Evolutionary conservation across 2,329 filamentous ascomycete genomes (phyloP).

Genomic region (Pezicula radicicola): DNA sequence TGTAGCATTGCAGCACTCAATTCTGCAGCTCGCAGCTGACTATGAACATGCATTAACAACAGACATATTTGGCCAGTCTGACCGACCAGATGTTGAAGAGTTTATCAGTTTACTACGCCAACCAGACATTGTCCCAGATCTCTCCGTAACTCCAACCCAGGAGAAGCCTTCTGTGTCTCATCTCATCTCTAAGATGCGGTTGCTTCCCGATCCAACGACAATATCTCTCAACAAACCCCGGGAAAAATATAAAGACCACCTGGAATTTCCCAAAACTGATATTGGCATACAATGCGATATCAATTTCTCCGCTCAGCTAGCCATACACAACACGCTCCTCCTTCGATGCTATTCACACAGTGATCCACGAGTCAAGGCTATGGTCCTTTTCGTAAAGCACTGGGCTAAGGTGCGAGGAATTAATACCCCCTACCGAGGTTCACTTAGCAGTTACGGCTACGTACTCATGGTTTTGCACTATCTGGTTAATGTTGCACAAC

Average conservation of each 20-base stretch:
- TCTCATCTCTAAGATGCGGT: conserved; percentile 23
- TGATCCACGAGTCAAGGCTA: conserved; percentile 71
- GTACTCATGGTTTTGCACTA: conserved; percentile 92
- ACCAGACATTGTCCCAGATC: conserved; percentile 22
- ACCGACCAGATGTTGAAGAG: conserved; percentile 35
- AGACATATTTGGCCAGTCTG: conserved; percentile 38
- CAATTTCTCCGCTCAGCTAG: conserved; percentile 84
- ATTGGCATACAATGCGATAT: conserved; percentile 88
- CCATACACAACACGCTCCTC: conserved; percentile 78
- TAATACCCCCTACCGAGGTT: conserved; percentile 83
- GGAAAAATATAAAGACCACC: conserved; percentile 52
- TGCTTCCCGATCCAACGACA: conserved; percentile 35
- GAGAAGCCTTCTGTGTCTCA: conserved; percentile 3
- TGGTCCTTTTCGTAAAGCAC: conserved; percentile 84
- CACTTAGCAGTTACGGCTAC: conserved; percentile 86
- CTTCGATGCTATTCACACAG: conserved; percentile 80
- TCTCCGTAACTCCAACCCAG: conserved; percentile 17
- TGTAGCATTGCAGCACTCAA: conserved; percentile 41
- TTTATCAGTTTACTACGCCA: conserved; percentile 50
- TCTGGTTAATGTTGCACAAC: conserved; percentile 75
- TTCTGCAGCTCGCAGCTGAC: conserved; percentile 52
- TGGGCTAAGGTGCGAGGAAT: conserved; percentile 86
- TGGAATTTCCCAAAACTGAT: conserved; percentile 75
- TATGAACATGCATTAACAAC: conserved; percentile 52
- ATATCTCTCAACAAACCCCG: conserved; percentile 45